Base-by-base conservation (phyloP, 1,139 yeast species). In the Lodderomyces metapsilosis region DNA sequence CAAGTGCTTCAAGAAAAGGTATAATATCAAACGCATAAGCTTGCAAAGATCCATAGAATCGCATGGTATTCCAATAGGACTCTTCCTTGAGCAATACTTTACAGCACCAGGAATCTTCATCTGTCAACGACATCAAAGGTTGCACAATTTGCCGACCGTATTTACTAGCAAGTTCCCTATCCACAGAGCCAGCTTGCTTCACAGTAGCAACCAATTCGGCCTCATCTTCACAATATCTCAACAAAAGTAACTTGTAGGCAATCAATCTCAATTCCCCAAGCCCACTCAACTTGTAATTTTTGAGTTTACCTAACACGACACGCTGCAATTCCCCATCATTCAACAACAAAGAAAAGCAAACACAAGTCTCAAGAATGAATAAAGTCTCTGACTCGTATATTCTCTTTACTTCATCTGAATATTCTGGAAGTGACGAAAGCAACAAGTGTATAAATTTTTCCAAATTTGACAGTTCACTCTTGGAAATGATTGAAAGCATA, bases 61-160 rank as follows among this genome's bases (percentile, higher is more conserved):
- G 68, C 39, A 86, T 57, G 2, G 81, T 53, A 38, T 73, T 74
- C 95, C 95, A 87, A 52, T 76, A 86, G 9, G 70, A 68, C 47
- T 78, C 84, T 43, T 67, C 61, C 11, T 63, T 59, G 11, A 79
- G 52, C 16, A 80, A 53, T 1, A 57, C 45, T 30, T 62, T 56
- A 38, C 66, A 62, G 42, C 74, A 66, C 72, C 80, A 74, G 2
- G 78, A 63, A 10, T 74, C 79, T 38, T 68, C 71, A 36, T 73
- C 77, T 3, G 75, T 64, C 37, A 82, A 58, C 3, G 78, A 66
- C 36, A 83, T 64, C 20, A 84, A 56, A 15, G 86, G 86, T 37
- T 63, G 69, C 10, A 82, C 54, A 12, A 83, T 53, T 41, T 76
- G 80, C 1, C 62, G 54, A 0, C 87, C 84, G 40, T 69, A 66